These are phyloP conservation scores for Discostella stelligeroides DNA, from an alignment of 108 stramenopile species.

Conservation along the genomic window DNA sequence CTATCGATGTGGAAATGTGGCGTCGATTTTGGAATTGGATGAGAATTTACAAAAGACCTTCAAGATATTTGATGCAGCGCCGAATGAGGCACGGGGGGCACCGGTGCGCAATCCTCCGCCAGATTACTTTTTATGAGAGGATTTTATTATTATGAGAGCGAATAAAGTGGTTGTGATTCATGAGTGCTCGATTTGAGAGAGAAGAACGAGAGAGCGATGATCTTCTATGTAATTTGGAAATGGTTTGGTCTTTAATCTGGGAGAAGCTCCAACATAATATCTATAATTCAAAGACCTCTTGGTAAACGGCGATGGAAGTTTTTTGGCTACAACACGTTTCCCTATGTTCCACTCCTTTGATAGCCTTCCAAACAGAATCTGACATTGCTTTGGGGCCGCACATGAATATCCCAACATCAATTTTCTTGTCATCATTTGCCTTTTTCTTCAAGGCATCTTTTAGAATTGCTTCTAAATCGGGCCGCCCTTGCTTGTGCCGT, in stretches of 20 bases:
- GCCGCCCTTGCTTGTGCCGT: constrained; percentile 17
- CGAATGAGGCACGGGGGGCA: constrained; percentile 94
- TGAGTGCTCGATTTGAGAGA: too few relatives aligned
- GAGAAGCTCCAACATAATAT: too few relatives aligned
- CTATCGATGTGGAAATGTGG: constrained; percentile 87
- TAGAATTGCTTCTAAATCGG: constrained; percentile 7
- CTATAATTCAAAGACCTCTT: constrained; percentile 30
- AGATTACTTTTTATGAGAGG: constrained; percentile 93
- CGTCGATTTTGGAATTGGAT: constrained; percentile 66
- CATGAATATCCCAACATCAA: constrained; percentile 35
- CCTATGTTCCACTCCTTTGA: constrained; percentile 10
- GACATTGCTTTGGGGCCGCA: constrained; percentile 47
- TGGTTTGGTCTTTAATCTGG: too few relatives aligned
- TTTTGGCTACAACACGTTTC: background rate
- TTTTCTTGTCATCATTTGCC: background rate
- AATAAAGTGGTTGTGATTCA: too few relatives aligned
- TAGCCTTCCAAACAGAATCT: constrained; percentile 20
- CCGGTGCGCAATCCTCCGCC: constrained; percentile 95
- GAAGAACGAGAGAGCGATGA: background rate
- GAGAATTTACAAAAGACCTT: constrained; percentile 92
- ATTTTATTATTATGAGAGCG: too few relatives aligned
- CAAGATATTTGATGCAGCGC: constrained; percentile 98
- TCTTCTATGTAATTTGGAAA: too few relatives aligned
- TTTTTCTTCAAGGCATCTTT: constrained; percentile 8
- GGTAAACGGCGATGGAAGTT: constrained; percentile 12